Base-by-base conservation (phyloP, 1,139 yeast species). In the Suhomyces ambrosiae region DNA sequence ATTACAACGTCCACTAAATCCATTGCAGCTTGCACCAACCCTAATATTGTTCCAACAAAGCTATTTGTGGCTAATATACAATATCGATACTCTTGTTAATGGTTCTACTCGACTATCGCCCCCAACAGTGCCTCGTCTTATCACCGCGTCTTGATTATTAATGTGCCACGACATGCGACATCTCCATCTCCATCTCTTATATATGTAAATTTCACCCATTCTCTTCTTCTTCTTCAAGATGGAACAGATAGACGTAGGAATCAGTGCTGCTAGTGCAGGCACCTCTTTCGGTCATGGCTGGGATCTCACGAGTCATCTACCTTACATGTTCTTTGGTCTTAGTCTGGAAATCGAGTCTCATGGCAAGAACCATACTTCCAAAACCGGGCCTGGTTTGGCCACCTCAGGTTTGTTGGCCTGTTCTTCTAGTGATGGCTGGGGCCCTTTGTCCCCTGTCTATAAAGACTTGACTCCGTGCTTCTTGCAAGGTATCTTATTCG, bases 401-500 rank as follows among this genome's bases (percentile, higher is more conserved):
- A n/a, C 22, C 12, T 7, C 26, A 7, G 40, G 40, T 10, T 44
- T 42, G 45, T 32, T 44, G 18, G 38, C 35, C 6, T 49, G 53
- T 37, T 23, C 44, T 4, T 15, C 24, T 8, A 7, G 23, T 9
- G 88, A 82, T 46, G 95, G 96, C 2, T 86, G 89, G 82, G 86
- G 86, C 1, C 87, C 94, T 0, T 60, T 86, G 7, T 66, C 85
- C 72, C 37, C 70, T 28, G 37, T 49, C 6, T 78, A 79, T 50
- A 78, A 78, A 33, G 95, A 85, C 52, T 74, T 88, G 41, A 80
- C 96, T 1, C 86, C 92, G 2, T 90, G 97, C 54, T 82, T 90
- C 53, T 68, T 84, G 27, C 87, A 85, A 50, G 97, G 96, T 24
- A 65, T 74, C 0, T 56, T 87, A 7, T 65, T 78, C 44, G 76